Percentiles rank a stretch among this genome's conserved stretches.
Conservation (phyloP, 164 flowering plant genomes). For the Vitis vinifera region DNA sequence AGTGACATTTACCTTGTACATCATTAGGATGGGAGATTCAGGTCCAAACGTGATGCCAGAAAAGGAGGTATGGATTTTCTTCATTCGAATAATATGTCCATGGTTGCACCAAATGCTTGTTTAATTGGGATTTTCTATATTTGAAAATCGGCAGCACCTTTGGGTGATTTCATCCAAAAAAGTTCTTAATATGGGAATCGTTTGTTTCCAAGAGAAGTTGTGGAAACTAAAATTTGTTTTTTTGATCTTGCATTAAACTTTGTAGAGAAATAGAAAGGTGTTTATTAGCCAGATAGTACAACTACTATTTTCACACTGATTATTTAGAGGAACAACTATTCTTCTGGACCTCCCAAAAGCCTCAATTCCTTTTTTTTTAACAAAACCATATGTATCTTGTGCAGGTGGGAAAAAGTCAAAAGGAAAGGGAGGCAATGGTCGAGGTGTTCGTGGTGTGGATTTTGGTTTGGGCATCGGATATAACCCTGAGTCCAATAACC, state of each 20-base stretch:
- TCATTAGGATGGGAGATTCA: conserved; percentile 91
- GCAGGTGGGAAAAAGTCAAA: conserved; percentile 80
- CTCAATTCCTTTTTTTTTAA: neutral
- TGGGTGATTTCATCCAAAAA: neutral
- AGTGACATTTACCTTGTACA: conserved; percentile 31
- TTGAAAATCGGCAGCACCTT: neutral
- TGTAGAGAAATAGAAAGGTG: too few relatives aligned
- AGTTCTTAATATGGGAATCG: neutral
- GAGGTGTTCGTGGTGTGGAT: conserved; percentile 98
- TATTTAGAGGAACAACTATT: too few relatives aligned
- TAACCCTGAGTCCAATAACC: conserved; percentile 48
- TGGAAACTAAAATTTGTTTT: neutral
- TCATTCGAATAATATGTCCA: neutral
- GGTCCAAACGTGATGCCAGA: conserved; percentile 91
- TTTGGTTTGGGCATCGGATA: conserved; percentile 96
- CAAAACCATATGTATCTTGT: conserved; percentile 7
- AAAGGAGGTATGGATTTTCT: conserved; percentile 77
- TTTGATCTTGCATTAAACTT: neutral
- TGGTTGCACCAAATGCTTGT: too few relatives aligned
- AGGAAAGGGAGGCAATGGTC: conserved; percentile 69
- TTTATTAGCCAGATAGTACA: too few relatives aligned
- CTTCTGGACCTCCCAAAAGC: too few relatives aligned
- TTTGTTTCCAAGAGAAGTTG: neutral
- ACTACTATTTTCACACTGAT: too few relatives aligned
- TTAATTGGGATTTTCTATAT: neutral